phyloP scores from a whole-genome alignment of 1,284 basidiomycete species.

The Fomitopsis palustris region DNA sequence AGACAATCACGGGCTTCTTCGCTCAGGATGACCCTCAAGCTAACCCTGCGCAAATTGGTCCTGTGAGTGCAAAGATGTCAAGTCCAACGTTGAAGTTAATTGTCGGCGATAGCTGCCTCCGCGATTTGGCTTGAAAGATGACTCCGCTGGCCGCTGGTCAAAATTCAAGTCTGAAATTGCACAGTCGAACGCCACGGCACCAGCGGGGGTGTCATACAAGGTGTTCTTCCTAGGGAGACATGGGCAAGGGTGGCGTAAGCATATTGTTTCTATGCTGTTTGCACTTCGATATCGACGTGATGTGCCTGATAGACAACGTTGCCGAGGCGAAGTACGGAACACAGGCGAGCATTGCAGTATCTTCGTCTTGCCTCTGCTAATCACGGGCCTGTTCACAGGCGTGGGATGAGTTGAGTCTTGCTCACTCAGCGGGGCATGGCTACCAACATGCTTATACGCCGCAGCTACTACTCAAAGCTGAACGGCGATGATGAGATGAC shows the following conservation, averaged over 20 bases:
- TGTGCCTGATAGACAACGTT: conserved; percentile 60
- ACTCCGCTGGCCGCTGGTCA: conserved; percentile 49
- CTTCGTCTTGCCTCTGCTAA: background rate
- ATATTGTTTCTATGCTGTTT: conserved; percentile 7
- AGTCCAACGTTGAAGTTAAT: background rate
- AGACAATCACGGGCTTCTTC: conserved; percentile 32
- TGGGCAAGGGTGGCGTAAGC: conserved; percentile 69
- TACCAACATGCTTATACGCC: background rate
- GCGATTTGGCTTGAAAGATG: conserved; percentile 60
- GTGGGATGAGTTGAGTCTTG: conserved; percentile 52
- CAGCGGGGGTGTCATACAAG: conserved; percentile 46
- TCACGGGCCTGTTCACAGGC: conserved; percentile 23
- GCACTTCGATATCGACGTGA: background rate
- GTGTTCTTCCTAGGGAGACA: conserved; percentile 68
- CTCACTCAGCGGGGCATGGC: background rate
- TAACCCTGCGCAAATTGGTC: conserved; percentile 19
- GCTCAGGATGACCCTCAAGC: conserved; percentile 26
- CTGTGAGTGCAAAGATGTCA: conserved; percentile 18
- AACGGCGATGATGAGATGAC: conserved; percentile 67
- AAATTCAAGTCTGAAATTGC: conserved; percentile 41
- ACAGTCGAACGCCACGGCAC: conserved; percentile 41
- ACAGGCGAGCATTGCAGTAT: conserved; percentile 31
- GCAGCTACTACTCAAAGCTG: conserved; percentile 54
- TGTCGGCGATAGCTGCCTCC: conserved; percentile 54
- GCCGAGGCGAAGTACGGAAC: conserved; percentile 71